These are phyloP conservation scores for Castanospermum australe DNA, from an alignment of 306 rosid genomes.

Conservation along the genomic window DNA sequence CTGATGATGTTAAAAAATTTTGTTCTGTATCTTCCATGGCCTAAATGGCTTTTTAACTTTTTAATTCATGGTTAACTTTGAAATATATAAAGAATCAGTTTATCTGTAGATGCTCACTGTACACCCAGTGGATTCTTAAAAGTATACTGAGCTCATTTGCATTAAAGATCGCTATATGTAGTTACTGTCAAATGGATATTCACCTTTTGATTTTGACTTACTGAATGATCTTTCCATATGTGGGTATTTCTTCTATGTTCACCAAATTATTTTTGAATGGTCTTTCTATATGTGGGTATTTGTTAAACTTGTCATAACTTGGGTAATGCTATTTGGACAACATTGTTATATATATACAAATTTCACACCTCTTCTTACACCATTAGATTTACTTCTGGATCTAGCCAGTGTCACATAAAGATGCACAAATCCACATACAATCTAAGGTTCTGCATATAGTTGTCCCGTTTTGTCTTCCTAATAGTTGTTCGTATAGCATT, in stretches of 20 bases:
- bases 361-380: no score
- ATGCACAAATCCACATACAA: no score
- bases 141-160: not conserved
- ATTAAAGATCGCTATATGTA: not conserved
- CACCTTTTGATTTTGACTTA: slow-evolving; percentile 11
- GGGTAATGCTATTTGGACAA: no score
- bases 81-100: not conserved
- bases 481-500: no score
- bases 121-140: slow-evolving; percentile 7
- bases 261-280: no score
- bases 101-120: not conserved
- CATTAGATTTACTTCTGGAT: no score
- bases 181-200: slow-evolving; percentile 12
- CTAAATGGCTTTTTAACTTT: not conserved
- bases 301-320: not conserved
- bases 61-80: not conserved
- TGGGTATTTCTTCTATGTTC: no score
- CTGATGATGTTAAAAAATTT: not conserved
- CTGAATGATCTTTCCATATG: not conserved
- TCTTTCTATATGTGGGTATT: no score
- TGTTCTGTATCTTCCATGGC: slow-evolving; percentile 7
- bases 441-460: no score
- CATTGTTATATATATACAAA: no score
- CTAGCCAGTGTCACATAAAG: no score
- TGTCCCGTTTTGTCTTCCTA: no score